Conservation (phyloP, 1,284 basidiomycete genomes). For the Mrakiaceae sp. region DNA sequence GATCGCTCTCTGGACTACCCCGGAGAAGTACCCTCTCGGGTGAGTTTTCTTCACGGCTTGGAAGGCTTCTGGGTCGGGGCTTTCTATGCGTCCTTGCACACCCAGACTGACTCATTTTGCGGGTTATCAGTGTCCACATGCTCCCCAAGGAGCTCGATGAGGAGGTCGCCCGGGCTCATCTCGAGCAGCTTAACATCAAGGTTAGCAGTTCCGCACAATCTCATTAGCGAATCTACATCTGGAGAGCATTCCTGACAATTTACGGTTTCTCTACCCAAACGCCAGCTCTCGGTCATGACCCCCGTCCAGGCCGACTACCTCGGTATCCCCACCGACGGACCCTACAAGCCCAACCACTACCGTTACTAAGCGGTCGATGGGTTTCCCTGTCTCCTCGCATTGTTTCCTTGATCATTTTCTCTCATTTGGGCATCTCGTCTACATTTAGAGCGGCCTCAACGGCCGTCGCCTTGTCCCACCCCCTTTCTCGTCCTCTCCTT, state of each 20-base stretch:
- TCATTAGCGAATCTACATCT: too few relatives aligned
- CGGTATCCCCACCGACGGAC: constrained; percentile 76
- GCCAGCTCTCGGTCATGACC: constrained; percentile 62
- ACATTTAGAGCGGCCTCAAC: too few relatives aligned
- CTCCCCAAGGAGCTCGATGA: constrained; percentile 97
- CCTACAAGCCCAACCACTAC: constrained; percentile 63
- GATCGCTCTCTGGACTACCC: constrained; percentile 90
- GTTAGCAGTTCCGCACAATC: too few relatives aligned
- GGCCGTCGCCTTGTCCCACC: too few relatives aligned
- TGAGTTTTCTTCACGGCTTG: constrained; percentile 41
- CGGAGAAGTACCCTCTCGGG: constrained; percentile 64
- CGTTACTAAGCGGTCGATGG: background rate
- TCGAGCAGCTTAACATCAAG: constrained; percentile 82
- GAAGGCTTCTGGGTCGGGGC: constrained; percentile 24
- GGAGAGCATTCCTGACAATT: too few relatives aligned
- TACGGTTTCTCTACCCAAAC: too few relatives aligned
- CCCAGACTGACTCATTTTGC: background rate
- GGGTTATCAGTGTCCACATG: constrained; percentile 41
- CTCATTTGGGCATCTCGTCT: too few relatives aligned
- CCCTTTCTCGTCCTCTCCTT: too few relatives aligned
- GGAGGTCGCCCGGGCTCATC: constrained; percentile 94
- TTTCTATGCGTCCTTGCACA: background rate
- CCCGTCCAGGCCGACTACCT: constrained; percentile 79
- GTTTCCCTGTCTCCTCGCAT: too few relatives aligned
- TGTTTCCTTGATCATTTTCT: too few relatives aligned